Conservation (phyloP, 1,284 basidiomycete genomes). For the Malassezia globosa region DNA sequence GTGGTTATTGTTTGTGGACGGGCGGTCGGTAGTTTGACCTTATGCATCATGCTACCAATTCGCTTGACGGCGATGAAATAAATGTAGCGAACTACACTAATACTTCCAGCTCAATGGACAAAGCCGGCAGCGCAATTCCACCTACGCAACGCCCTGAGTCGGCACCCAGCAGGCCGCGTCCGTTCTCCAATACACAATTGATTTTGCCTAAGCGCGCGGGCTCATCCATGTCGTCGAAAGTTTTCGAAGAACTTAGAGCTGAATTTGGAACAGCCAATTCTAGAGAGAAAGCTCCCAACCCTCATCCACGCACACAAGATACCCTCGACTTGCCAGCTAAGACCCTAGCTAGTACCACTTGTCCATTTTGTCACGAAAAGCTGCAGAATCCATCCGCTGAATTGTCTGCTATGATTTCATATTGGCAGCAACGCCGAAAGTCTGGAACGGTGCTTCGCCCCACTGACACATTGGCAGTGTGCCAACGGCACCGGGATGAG, state of each 20-base stretch:
- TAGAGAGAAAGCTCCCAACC: too few relatives aligned
- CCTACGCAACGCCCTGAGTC: too few relatives aligned
- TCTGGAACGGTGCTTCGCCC: constrained; percentile 5
- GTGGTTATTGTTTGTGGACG: too few relatives aligned
- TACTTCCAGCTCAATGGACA: too few relatives aligned
- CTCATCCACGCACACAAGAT: background rate
- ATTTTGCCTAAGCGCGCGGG: background rate
- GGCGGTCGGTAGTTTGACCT: too few relatives aligned
- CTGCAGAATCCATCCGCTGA: background rate
- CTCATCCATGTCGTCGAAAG: background rate
- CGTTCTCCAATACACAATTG: background rate
- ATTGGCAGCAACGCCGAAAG: constrained; percentile 2
- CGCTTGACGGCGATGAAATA: too few relatives aligned
- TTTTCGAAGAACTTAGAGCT: constrained; percentile 7
- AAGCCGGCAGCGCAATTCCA: too few relatives aligned
- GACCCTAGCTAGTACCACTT: too few relatives aligned
- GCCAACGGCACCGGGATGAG: constrained; percentile 16
- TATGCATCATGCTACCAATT: too few relatives aligned
- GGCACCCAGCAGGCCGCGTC: background rate
- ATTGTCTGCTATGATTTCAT: constrained; percentile 3
- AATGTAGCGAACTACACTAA: too few relatives aligned
- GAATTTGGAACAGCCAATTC: constrained; percentile 8
- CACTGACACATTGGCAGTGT: constrained; percentile 16
- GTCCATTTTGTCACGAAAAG: constrained; percentile 10
- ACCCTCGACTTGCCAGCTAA: too few relatives aligned